phyloP scores from a whole-genome alignment of 1,139 yeast species.

The Saccharomyces pastorianus region DNA sequence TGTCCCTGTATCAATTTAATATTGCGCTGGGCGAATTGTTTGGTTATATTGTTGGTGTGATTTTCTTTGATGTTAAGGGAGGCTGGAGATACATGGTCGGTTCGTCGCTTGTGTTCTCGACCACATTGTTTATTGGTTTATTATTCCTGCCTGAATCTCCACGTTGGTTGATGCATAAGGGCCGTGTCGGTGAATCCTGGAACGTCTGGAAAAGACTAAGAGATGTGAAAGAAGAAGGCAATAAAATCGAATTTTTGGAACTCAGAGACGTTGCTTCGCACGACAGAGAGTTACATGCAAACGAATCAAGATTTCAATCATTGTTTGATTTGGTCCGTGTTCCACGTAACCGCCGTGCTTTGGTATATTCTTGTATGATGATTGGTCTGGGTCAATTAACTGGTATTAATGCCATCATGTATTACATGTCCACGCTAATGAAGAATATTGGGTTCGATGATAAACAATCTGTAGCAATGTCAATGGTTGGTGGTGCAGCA shows the following conservation, averaged over 20 bases:
- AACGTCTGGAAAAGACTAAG: constrained; percentile 49
- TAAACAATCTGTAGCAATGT: constrained; percentile 45
- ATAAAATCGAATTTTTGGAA: neutral
- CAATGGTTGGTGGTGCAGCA: constrained; percentile 57
- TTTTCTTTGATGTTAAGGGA: constrained; percentile 44
- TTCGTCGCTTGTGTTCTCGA: constrained; percentile 50
- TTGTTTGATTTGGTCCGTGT: constrained; percentile 44
- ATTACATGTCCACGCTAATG: constrained; percentile 50
- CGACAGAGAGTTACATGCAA: constrained; percentile 23
- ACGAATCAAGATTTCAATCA: constrained; percentile 29
- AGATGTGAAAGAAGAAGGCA: constrained; percentile 34
- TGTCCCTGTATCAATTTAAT: constrained; percentile 49
- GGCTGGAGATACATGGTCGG: constrained; percentile 59
- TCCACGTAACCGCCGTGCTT: constrained; percentile 52
- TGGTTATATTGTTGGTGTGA: constrained; percentile 51
- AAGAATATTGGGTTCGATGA: constrained; percentile 38
- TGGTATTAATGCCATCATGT: constrained; percentile 50
- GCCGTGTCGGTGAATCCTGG: constrained; percentile 44
- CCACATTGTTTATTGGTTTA: constrained; percentile 41
- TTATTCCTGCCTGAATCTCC: constrained; percentile 46
- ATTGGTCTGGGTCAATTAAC: constrained; percentile 49
- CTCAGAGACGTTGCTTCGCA: neutral
- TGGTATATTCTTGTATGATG: constrained; percentile 49
- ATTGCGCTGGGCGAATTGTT: constrained; percentile 53
- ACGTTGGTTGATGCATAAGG: constrained; percentile 45